These are phyloP conservation scores for Coniferiporia sulphurascens DNA, from an alignment of 1,284 basidiomycete genomes.

Conservation along the genomic window DNA sequence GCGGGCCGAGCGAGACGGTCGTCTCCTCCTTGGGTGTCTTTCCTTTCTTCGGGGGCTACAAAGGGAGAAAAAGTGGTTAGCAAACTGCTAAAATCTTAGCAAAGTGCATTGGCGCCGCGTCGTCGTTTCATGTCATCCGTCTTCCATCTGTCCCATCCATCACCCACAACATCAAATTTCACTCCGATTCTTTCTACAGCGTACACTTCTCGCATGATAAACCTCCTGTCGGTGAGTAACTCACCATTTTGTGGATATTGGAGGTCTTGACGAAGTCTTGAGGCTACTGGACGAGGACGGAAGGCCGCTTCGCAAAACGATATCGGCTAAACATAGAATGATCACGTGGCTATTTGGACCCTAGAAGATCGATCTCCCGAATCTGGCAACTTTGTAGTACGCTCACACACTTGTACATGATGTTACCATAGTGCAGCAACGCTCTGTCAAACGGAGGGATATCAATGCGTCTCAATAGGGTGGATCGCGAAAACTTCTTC, in stretches of 20 bases:
- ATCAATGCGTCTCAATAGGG: no score
- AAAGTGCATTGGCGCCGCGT: not conserved
- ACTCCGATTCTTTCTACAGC: not conserved
- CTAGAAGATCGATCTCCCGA: no score
- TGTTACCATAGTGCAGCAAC: no score
- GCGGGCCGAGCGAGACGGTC: conserved; percentile 86
- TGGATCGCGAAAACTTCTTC: no score
- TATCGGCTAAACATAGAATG: no score
- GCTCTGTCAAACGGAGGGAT: no score
- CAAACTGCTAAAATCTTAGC: not conserved
- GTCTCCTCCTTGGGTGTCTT: conserved; percentile 76
- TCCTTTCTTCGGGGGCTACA: conserved; percentile 73
- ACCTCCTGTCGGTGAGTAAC: not conserved
- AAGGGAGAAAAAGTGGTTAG: not conserved
- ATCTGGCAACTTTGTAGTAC: no score
- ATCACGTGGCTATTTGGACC: no score
- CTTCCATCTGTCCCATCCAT: not conserved
- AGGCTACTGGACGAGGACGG: not conserved
- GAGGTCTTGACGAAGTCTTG: not conserved
- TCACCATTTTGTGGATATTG: not conserved
- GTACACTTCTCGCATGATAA: not conserved
- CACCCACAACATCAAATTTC: not conserved
- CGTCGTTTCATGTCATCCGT: not conserved
- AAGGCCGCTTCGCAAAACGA: no score
- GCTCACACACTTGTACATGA: no score